Evolutionary conservation across 257 asterid genomes (phyloP), one percentile per base, ranked within the genome.

Genomic region (Solanum sitiens): DNA sequence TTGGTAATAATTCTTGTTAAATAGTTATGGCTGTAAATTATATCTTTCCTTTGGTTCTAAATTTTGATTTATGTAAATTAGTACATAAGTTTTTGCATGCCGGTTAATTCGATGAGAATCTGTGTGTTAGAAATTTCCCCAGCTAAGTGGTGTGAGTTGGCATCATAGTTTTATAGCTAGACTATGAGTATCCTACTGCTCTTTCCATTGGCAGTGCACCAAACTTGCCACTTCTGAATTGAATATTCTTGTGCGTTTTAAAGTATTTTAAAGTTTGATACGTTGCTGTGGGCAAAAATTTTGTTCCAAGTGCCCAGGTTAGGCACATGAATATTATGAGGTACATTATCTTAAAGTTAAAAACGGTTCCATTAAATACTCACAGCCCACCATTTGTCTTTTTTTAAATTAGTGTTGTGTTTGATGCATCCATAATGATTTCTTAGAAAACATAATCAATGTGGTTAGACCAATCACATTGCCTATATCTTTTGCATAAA

Each of bases 151-250:
- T 85, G 79, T 87, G 83, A 45, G 88, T 74, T 56, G 71, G 27
- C 13, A 50, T 45, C 40, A 0, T 79, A 27, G 85, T 80, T 1
- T 80, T 45, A 11, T 27, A 8, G 42, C 67, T 47, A 77, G 89
- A 86, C 87, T 86, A 86, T 67, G 76, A 83, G 88, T 25, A 65
- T 68, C 86, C 72, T 90, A 74, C 27, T 79, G 98, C 90, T 92
- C 84, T 91, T 92, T 91, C 93, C 92, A 90, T 93, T 86, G 95
- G 98, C 92, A 93, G 90, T 89, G 91, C 96, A 94, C 98, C 93
- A 91, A 89, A 87, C 72, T 80, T 47, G 0, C 42, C 86, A 82
- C 86, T 50, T 30, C 53, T 63, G 83, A 83, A 82, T 44, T 86
- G 72, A 86, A 83, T 84, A 53, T 6, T 83, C 91, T 56, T 86